Percentiles rank a stretch among this genome's conserved stretches.
Conservation (phyloP, 257 asterid genomes). For the Solanum verrucosum region DNA sequence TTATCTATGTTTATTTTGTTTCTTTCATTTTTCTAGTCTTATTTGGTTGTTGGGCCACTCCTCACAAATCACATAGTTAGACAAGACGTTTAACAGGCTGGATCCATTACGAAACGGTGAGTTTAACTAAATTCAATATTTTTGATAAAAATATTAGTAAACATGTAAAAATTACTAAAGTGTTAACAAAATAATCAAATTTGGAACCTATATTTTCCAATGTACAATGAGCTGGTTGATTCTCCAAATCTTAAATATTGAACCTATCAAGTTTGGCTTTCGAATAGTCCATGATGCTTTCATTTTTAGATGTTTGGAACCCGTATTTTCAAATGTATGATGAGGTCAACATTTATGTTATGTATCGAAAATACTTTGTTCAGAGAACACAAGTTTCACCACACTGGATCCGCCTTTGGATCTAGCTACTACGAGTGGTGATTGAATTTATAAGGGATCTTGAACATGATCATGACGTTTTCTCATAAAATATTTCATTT, state of each 20-base stretch:
- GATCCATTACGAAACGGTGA: rapidly evolving
- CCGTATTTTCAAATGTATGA: not conserved
- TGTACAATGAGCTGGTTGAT: not conserved
- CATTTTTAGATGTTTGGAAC: not conserved
- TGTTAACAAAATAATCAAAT: not conserved
- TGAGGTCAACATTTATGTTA: not conserved
- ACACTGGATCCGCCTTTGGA: not conserved
- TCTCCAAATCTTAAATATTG: not conserved
- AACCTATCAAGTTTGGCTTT: not conserved
- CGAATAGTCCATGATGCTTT: not conserved
- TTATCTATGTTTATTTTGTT: not conserved
- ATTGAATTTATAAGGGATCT: not conserved
- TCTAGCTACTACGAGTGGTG: not conserved
- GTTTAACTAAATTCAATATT: not conserved
- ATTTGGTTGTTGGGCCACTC: not conserved
- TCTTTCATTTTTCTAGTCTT: not conserved
- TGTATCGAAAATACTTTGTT: not conserved
- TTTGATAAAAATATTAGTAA: too few species aligned
- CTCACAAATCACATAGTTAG: not conserved
- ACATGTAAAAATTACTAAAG: not conserved
- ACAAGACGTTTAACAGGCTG: not conserved
- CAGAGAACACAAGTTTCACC: not conserved
- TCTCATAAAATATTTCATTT: too few species aligned
- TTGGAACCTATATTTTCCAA: not conserved
- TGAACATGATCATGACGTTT: too few species aligned